Conservation (phyloP, 2,329 filamentous ascomycete genomes). For the Orbilia blumenaviensis region DNA sequence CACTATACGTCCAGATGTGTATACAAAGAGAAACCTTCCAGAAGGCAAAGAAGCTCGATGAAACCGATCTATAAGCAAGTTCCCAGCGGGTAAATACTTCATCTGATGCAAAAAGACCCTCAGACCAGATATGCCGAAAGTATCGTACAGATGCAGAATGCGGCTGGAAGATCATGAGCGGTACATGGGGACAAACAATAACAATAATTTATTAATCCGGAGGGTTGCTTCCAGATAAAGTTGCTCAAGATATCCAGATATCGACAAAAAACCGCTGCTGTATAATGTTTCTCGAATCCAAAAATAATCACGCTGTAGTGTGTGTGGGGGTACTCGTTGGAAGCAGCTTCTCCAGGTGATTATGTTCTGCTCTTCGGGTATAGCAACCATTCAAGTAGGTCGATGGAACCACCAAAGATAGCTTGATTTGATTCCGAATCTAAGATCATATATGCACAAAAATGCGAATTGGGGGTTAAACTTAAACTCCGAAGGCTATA, state of each 20-base stretch:
- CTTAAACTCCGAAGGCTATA: conserved; percentile 12
- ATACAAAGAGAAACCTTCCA: background rate
- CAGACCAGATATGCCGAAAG: background rate
- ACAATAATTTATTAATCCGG: background rate
- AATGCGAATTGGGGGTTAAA: background rate
- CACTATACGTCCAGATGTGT: background rate
- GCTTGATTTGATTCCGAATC: background rate
- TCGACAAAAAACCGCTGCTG: conserved; percentile 9
- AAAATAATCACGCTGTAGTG: too few species aligned
- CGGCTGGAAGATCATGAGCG: background rate
- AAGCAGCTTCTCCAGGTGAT: too few species aligned
- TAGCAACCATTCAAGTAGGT: background rate
- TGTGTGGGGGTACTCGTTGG: too few species aligned
- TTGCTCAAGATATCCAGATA: conserved; percentile 13
- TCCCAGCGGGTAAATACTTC: conserved; percentile 7
- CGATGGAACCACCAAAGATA: background rate
- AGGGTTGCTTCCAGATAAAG: background rate
- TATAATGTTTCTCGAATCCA: conserved; percentile 10
- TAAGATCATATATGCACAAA: background rate
- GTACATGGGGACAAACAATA: background rate
- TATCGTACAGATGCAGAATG: background rate
- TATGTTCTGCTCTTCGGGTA: background rate
- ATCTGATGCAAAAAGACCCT: background rate
- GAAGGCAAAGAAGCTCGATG: background rate
- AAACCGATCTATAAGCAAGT: conserved; percentile 1